Percentiles rank a stretch among this genome's conserved stretches.
Conservation (phyloP, 768 basidiomycete genomes). For the Boletus pseudopeckii region DNA sequence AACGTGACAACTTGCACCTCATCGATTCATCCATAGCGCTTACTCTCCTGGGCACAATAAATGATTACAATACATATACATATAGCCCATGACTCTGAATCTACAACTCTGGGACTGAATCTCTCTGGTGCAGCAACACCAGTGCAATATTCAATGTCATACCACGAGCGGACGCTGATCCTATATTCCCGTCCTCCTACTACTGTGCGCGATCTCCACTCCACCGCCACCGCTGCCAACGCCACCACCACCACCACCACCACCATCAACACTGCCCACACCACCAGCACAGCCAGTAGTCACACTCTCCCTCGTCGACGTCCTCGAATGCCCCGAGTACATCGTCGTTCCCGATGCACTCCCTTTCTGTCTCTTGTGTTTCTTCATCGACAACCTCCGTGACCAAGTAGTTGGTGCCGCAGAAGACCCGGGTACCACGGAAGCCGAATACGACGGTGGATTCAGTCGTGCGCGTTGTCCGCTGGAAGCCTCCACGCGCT, state of each 20-base stretch:
- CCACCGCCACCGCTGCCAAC: background rate
- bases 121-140: background rate
- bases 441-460: constrained; percentile 26
- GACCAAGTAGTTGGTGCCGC: background rate
- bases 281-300: background rate
- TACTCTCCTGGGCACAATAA: background rate
- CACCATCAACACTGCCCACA: background rate
- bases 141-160: constrained; percentile 12
- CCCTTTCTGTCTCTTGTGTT: background rate
- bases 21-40: no score
- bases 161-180: constrained; percentile 2
- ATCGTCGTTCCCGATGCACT: constrained; percentile 8
- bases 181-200: no score
- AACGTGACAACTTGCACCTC: no score
- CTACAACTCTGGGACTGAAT: background rate
- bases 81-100: background rate
- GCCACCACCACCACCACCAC: background rate
- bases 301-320: constrained; percentile 1
- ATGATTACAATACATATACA: background rate
- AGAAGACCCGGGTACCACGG: background rate
- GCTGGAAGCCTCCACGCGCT: background rate
- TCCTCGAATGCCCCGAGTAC: constrained; percentile 9
- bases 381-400: constrained; percentile 1
- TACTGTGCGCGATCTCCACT: background rate
- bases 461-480: constrained; percentile 21